phyloP scores from a whole-genome alignment of 305 asterid genomes.

The Coffea humblotiana region DNA sequence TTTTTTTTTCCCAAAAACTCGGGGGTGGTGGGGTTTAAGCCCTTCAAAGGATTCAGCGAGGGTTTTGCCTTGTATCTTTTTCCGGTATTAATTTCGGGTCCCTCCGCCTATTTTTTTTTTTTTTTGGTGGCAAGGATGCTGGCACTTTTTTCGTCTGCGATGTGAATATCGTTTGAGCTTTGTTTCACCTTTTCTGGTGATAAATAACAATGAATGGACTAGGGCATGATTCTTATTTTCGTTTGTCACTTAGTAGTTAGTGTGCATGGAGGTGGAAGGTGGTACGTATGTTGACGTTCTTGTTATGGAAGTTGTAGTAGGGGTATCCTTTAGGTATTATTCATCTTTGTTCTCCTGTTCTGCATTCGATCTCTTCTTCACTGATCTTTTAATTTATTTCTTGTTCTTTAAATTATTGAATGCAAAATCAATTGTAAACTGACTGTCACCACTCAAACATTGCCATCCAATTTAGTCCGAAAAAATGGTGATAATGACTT shows the following conservation, averaged over 20 bases:
- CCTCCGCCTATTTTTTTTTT: slow-evolving; percentile 14
- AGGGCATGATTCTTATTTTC: background rate
- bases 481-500: too few relatives aligned
- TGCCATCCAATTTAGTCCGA: too few relatives aligned
- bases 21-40: background rate
- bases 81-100: background rate
- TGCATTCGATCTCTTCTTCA: background rate
- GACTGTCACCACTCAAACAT: too few relatives aligned
- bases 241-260: background rate
- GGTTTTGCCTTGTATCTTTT: background rate
- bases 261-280: background rate
- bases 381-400: background rate
- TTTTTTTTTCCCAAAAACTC: background rate
- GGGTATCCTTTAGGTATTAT: background rate
- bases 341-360: background rate
- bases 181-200: background rate
- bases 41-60: background rate
- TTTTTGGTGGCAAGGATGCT: slow-evolving; percentile 2
- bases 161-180: slow-evolving; percentile 15
- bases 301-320: background rate
- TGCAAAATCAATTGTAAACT: too few relatives aligned
- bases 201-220: background rate
- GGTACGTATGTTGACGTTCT: background rate
- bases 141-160: background rate
- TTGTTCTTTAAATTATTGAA: too few relatives aligned